phyloP scores from a whole-genome alignment of 2,329 filamentous ascomycete species.

The Fusarium chlamydosporum region DNA sequence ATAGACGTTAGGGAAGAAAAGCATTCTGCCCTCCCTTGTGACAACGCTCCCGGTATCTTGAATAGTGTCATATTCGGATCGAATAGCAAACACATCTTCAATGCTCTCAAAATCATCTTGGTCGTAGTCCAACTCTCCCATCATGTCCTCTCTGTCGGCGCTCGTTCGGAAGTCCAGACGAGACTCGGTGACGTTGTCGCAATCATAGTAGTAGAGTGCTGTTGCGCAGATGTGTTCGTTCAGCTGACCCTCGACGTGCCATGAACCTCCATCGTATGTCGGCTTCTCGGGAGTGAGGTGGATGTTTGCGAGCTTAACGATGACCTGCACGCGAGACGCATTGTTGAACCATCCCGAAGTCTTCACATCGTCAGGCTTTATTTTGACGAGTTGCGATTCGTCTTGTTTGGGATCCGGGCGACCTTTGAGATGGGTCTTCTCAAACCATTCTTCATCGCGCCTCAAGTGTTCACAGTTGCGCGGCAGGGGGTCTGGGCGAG shows the following conservation, averaged over 20 bases:
- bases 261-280: slow-evolving; percentile 65
- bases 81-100: slow-evolving; percentile 55
- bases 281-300: slow-evolving; percentile 72
- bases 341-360: slow-evolving; percentile 50
- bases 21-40: slow-evolving; percentile 62
- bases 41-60: slow-evolving; percentile 63
- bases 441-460: slow-evolving; percentile 52
- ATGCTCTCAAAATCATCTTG: slow-evolving; percentile 56
- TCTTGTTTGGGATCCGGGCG: slow-evolving; percentile 21
- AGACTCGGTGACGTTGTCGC: slow-evolving; percentile 70
- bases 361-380: slow-evolving; percentile 48
- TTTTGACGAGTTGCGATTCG: slow-evolving; percentile 12
- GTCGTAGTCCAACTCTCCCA: slow-evolving; percentile 47
- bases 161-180: slow-evolving; percentile 65
- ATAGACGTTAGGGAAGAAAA: slow-evolving; percentile 69
- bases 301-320: slow-evolving; percentile 74
- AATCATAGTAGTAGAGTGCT: slow-evolving; percentile 73
- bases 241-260: slow-evolving; percentile 68
- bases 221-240: slow-evolving; percentile 77
- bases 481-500: slow-evolving; percentile 30
- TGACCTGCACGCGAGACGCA: slow-evolving; percentile 66
- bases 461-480: slow-evolving; percentile 43
- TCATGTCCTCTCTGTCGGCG: slow-evolving; percentile 52
- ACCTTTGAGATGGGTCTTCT: slow-evolving; percentile 43
- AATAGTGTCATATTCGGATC: slow-evolving; percentile 30